Conservation (phyloP, 306 rosid genomes). For the Clitoria ternatea region DNA sequence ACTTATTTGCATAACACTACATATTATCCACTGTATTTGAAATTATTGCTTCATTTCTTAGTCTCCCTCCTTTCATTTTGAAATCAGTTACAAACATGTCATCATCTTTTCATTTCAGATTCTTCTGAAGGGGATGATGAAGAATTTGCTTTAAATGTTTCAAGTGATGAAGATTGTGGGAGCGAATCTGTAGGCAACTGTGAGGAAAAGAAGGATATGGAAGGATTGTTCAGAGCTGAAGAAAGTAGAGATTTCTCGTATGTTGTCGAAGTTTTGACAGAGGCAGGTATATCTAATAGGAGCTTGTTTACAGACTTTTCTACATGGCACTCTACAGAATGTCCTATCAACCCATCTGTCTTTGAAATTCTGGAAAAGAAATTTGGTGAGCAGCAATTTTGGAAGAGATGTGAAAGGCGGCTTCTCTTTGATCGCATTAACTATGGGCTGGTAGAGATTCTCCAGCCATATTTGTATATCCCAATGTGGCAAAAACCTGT, state of each 20-base stretch:
- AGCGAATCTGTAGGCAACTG: slow-evolving; percentile 32
- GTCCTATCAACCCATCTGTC: slow-evolving; percentile 55
- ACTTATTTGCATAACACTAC: background rate
- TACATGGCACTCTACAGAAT: slow-evolving; percentile 51
- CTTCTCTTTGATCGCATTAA: slow-evolving; percentile 79
- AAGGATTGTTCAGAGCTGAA: slow-evolving; percentile 42
- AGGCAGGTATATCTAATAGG: slow-evolving; percentile 40
- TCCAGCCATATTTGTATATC: slow-evolving; percentile 45
- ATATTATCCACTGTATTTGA: background rate
- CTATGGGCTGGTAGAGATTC: slow-evolving; percentile 48
- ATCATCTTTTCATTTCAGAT: slow-evolving; percentile 47
- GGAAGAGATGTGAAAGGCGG: slow-evolving; percentile 77
- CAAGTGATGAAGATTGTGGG: slow-evolving; percentile 68
- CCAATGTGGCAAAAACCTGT: slow-evolving; percentile 50
- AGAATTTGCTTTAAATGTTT: slow-evolving; percentile 56
- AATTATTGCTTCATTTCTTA: slow-evolving; percentile 2
- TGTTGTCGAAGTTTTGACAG: slow-evolving; percentile 61
- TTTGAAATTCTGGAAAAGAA: slow-evolving; percentile 74
- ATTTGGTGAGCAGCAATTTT: slow-evolving; percentile 61
- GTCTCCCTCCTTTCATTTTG: background rate
- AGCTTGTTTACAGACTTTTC: slow-evolving; percentile 35
- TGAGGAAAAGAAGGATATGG: slow-evolving; percentile 32
- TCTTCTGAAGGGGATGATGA: slow-evolving; percentile 50
- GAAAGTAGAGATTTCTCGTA: slow-evolving; percentile 75
- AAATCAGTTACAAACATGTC: slow-evolving; percentile 24